A percentile compares a stretch with the other conserved stretches of the same genome.
Conservation (phyloP, 805 yeast genomes). For the Scheffersomyces stipitis region DNA sequence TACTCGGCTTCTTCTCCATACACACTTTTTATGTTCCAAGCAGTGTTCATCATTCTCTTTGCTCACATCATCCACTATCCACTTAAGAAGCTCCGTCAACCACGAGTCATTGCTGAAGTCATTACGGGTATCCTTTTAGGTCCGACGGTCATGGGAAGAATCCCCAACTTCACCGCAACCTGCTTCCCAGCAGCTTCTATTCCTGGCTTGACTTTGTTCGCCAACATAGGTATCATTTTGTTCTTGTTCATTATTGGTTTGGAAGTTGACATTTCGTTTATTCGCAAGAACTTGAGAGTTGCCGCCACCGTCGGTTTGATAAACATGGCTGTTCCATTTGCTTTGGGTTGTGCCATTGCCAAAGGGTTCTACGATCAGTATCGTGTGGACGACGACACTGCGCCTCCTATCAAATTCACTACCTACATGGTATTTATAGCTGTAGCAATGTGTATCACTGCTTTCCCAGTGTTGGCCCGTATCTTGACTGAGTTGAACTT, state of each 20-base stretch:
- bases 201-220: constrained; percentile 63
- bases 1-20: constrained; percentile 60
- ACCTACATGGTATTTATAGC: constrained; percentile 80
- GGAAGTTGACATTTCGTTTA: constrained; percentile 71
- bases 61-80: constrained; percentile 65
- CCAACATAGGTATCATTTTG: constrained; percentile 73
- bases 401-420: constrained; percentile 53
- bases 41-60: constrained; percentile 55
- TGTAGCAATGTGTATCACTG: constrained; percentile 81
- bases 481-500: constrained; percentile 72
- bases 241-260: constrained; percentile 76
- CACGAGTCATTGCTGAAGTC: constrained; percentile 81
- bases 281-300: constrained; percentile 56
- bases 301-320: constrained; percentile 70
- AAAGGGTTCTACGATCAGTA: constrained; percentile 65
- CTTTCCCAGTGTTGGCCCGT: constrained; percentile 81
- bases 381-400: constrained; percentile 26
- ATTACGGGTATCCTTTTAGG: constrained; percentile 74
- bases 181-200: constrained; percentile 66
- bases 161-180: constrained; percentile 62
- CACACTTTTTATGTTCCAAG: constrained; percentile 70
- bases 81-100: constrained; percentile 63
- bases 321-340: constrained; percentile 79
- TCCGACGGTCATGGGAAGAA: constrained; percentile 71
- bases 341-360: constrained; percentile 71